Evolutionary conservation across 2,329 filamentous ascomycete species (phyloP), one percentile per base, ranked within the genome.

Genomic region (Colletotrichum karsti): DNA sequence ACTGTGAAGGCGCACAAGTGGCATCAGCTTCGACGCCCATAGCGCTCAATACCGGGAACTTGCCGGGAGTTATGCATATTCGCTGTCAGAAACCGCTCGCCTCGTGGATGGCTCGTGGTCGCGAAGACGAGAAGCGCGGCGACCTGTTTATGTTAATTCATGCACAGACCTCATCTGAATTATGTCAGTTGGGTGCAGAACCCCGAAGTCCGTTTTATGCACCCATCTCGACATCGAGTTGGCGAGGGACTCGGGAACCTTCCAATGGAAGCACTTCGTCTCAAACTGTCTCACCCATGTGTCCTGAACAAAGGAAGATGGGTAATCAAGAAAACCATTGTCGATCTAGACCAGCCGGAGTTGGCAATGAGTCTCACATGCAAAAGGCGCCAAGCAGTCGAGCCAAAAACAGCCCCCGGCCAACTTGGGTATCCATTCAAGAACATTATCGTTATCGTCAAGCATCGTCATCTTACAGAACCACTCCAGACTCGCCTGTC

Each of bases 401-500:
- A 56, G 24, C 20, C 24, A 56, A 39, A 15, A 33, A 12, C 56
- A 46, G 42, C 35, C 30, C 33, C 28, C 51, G 28, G 46, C 28
- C 61, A 58, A 42, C 20, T 13, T 28, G 59, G 64, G 65, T 69
- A 66, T 67, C 54, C 53, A 61, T 59, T 51, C 60, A 55, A 61
- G n/a, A 62, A 51, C 51, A 41, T 51, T 10, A 62, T 57, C 50
- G 50, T 48, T 44, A 57, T 69, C 66, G 46, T 69, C 51, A 56
- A 42, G 56, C 35, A 30, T 61, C 46, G 20, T 67, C 63, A 63
- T 44, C 30, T 18, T 20, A 46, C 54, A 10, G 7, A 46, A 30
- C 8, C 9, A 53, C 18, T 28, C 20, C 26, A n/a, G 5, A n/a
- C 44, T 28, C 26, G 13, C 4, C 5, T 5, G 46, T 82, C 75